Percentiles rank a stretch among this genome's conserved stretches.
Conservation (phyloP, 192 early-diverging fungal genomes). For the Gamsiella multidivaricata region DNA sequence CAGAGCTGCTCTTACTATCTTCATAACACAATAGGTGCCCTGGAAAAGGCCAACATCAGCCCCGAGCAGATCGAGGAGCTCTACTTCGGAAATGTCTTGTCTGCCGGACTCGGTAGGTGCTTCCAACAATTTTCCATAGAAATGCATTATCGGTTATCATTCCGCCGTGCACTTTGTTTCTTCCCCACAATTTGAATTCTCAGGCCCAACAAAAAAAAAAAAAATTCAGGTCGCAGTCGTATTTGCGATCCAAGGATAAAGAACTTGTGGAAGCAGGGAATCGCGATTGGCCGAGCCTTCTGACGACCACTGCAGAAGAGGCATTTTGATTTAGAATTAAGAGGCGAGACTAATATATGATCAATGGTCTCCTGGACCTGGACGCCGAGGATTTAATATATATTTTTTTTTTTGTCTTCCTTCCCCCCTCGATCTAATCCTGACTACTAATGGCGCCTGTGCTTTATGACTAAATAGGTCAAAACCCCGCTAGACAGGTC, state of each 20-base stretch:
- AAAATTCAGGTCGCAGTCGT: no score
- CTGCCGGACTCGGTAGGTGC: constrained; percentile 71
- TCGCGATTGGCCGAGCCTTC: no score
- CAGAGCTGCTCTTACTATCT: not conserved
- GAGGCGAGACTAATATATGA: no score
- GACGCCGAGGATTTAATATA: no score
- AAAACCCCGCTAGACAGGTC: constrained; percentile 88
- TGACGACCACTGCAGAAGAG: no score
- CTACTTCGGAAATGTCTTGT: constrained; percentile 81
- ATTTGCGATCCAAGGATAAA: no score
- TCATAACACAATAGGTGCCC: constrained; percentile 44
- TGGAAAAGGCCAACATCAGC: constrained; percentile 64
- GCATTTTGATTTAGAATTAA: no score
- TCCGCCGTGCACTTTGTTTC: not conserved
- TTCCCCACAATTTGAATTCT: constrained; percentile 8
- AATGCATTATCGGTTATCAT: not conserved
- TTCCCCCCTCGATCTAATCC: no score
- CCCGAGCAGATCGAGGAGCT: constrained; percentile 79
- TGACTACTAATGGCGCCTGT: no score
- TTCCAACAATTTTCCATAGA: not conserved
- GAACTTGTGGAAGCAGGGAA: no score
- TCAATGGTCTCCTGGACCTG: no score
- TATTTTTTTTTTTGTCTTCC: no score
- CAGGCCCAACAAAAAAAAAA: constrained; percentile 5
- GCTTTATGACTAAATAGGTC: constrained; percentile 55